Percentiles rank a stretch among this genome's conserved stretches.
Conservation (phyloP, 2,329 filamentous ascomycete genomes). For the Clonostachys rosea region DNA sequence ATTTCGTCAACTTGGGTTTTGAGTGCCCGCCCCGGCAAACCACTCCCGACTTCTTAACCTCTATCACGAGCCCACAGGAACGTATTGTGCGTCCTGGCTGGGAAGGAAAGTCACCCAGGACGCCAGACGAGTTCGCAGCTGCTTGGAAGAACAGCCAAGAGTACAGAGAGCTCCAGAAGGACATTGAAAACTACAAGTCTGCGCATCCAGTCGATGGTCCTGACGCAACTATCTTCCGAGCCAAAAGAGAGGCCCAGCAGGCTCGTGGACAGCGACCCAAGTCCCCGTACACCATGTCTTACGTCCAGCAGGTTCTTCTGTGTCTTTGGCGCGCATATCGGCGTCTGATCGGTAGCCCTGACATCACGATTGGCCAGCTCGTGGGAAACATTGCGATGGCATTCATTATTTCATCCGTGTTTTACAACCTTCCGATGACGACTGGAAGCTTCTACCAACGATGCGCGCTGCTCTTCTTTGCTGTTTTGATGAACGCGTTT, state of each 20-base stretch:
- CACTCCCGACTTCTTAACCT: slow-evolving; percentile 67
- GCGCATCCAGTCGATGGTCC: slow-evolving; percentile 30
- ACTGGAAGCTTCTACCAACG: slow-evolving; percentile 50
- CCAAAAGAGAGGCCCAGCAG: slow-evolving; percentile 5
- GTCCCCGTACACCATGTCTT: slow-evolving; percentile 39
- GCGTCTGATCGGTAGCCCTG: slow-evolving; percentile 5
- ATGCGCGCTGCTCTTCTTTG: slow-evolving; percentile 26
- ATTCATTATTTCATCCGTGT: slow-evolving; percentile 62
- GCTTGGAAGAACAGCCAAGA: slow-evolving; percentile 14
- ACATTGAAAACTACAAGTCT: slow-evolving; percentile 11
- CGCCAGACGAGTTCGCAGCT: slow-evolving; percentile 18
- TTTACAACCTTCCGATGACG: slow-evolving; percentile 51
- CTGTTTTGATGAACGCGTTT: slow-evolving; percentile 47
- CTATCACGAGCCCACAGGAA: slow-evolving; percentile 59
- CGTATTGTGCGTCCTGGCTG: slow-evolving; percentile 50
- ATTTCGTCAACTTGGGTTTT: slow-evolving; percentile 65
- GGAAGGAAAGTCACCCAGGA: slow-evolving; percentile 39
- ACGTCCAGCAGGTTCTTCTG: slow-evolving; percentile 33
- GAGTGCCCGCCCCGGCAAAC: slow-evolving; percentile 62
- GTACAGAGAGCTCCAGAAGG: slow-evolving; percentile 10
- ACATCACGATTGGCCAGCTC: slow-evolving; percentile 25
- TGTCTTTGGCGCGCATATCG: slow-evolving; percentile 22
- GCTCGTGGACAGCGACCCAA: slow-evolving; percentile 26
- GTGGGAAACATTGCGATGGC: slow-evolving; percentile 24
- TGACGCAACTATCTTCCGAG: slow-evolving; percentile 26